phyloP scores from a whole-genome alignment of 805 yeast genomes.

The Myxozyma neglecta region DNA sequence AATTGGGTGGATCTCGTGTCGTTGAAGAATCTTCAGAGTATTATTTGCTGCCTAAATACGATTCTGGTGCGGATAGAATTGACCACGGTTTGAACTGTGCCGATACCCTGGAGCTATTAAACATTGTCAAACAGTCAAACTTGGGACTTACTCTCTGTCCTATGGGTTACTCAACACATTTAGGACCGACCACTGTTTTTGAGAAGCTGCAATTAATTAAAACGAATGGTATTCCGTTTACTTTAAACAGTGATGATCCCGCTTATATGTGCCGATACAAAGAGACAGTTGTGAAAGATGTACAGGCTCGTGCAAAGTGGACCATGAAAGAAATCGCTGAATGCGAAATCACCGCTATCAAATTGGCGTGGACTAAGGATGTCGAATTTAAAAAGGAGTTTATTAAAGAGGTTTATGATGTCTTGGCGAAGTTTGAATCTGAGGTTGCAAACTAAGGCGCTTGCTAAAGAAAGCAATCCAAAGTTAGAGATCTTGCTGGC shows the following conservation, averaged over 20 bases:
- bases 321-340: constrained; percentile 5
- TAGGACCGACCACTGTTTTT: constrained; percentile 16
- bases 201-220: neutral
- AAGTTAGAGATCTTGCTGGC: no score
- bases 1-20: constrained; percentile 19
- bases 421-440: neutral
- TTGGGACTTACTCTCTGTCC: constrained; percentile 23
- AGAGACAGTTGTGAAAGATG: constrained; percentile 7
- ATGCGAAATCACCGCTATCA: constrained; percentile 11
- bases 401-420: neutral
- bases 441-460: neutral
- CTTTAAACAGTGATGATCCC: constrained; percentile 22
- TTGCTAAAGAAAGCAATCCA: neutral
- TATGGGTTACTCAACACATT: constrained; percentile 18
- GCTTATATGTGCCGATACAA: constrained; percentile 20
- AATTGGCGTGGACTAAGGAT: constrained; percentile 20
- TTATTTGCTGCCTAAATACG: constrained; percentile 1
- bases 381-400: constrained; percentile 17
- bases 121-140: constrained; percentile 9
- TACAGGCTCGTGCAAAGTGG: constrained; percentile 2
- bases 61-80: constrained; percentile 22
- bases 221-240: constrained; percentile 9
- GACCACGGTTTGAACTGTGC: constrained; percentile 24
- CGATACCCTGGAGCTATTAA: constrained; percentile 9
- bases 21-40: neutral